Evolutionary conservation across 805 yeast genomes (phyloP).

Genomic region (Suhomyces kilbournensis): DNA sequence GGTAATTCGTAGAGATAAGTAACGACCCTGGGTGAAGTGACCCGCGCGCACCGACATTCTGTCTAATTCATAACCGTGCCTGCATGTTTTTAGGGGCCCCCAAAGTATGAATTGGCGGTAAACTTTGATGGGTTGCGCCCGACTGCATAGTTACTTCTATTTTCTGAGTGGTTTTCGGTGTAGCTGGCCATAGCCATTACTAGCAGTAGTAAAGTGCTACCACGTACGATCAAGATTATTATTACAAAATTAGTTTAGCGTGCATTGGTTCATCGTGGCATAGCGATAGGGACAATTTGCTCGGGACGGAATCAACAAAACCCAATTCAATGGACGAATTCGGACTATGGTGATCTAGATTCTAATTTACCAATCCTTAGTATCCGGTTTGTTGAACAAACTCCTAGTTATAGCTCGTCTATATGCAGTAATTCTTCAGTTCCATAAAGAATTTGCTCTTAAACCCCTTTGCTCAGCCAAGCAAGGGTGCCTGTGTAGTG

Average conservation of each 20-base stretch:
- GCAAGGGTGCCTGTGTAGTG: too few relatives aligned
- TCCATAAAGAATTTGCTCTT: too few relatives aligned
- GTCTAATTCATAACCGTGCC: neutral
- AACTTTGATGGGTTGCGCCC: neutral
- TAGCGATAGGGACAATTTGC: neutral
- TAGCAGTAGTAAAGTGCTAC: neutral
- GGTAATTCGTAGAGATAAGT: neutral
- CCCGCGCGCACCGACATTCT: neutral
- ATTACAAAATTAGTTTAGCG: neutral
- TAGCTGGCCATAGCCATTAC: neutral
- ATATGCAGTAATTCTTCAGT: too few relatives aligned
- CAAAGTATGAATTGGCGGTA: neutral
- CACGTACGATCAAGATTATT: neutral
- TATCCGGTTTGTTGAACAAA: too few relatives aligned
- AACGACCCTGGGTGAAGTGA: neutral
- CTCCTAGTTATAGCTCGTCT: too few relatives aligned
- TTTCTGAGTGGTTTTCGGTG: neutral
- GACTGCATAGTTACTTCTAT: neutral
- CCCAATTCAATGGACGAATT: too few relatives aligned
- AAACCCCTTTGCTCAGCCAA: too few relatives aligned
- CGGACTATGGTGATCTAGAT: too few relatives aligned
- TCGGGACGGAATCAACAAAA: too few relatives aligned
- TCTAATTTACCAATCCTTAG: too few relatives aligned
- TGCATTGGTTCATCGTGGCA: neutral
- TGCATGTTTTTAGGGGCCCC: neutral